Evolutionary conservation across 352 stramenopile species (phyloP), one percentile per base, ranked within the genome.

Genomic region (Pythium dissotocum): DNA sequence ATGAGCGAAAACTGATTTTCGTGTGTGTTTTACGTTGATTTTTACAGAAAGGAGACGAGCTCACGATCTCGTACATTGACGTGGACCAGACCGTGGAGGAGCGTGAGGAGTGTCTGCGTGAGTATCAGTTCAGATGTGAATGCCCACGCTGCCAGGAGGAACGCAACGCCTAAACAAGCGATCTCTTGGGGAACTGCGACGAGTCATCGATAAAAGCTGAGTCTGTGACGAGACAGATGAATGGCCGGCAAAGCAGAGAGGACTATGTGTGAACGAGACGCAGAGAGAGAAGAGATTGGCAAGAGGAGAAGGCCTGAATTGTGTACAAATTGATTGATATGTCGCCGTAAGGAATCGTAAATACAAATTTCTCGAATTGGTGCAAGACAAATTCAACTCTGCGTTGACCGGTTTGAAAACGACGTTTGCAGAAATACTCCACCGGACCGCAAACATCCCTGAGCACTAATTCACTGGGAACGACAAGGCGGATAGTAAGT

Each of bases 51-150:
- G 90, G 89, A 24, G 94, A 98, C 61, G 97, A 99, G 85, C 80
- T 99, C 32, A 94, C 84, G 49, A 98, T 98, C 63, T 97, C 91
- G 69, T 99, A 99, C 79, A 97, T 99, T 71, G 90, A 98, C 62
- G 81, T 92, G 36, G 79, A 95, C 36, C 80, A 91, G 68, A 69
- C 84, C 18, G 78, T 94, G 21, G 54, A 91, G 2, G 81, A 96
- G 46, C 89, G 96, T n/a, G 79, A 88, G 44, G 73, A 89, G 69
- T 85, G 80, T 63, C 84, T 94, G 61, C 78, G 81, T 38, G 86
- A 94, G 73, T 94, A 94, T 64, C 83, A 93, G 61, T 94, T 94
- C 74, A 73, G 81, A 54, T 94, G 86, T 70, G 63, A 82, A 64
- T 94, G 86, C 64, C 70, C 74, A 18, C 76, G 82, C 9, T 94